Percentiles rank a stretch among this genome's conserved stretches.
Evolutionary conservation across 306 rosid genomes (phyloP).

Genomic region (Cotoneaster glaucophyllus): DNA sequence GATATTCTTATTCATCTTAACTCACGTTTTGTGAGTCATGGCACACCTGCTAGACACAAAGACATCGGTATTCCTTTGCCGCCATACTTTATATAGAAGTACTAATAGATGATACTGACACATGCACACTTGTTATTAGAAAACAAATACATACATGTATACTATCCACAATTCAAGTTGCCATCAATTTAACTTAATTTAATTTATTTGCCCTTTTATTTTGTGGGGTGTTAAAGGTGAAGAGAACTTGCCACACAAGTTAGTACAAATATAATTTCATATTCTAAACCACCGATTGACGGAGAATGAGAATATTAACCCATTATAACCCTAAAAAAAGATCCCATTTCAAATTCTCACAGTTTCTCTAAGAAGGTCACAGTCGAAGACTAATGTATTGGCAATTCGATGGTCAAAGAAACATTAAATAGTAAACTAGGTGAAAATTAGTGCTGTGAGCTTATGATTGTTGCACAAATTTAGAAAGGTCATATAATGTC

Average conservation of each 20-base stretch:
- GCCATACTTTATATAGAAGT: neutral
- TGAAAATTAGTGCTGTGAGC: neutral
- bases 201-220: neutral
- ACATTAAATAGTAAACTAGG: neutral
- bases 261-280: neutral
- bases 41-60: neutral
- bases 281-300: neutral
- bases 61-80: neutral
- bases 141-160: neutral
- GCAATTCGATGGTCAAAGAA: neutral
- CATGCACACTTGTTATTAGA: neutral
- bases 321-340: neutral
- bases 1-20: neutral
- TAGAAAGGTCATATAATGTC: neutral
- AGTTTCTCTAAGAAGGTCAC: neutral
- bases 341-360: neutral
- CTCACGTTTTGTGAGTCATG: neutral
- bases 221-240: neutral
- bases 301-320: neutral
- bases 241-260: constrained; percentile 1
- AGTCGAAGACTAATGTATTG: neutral
- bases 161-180: neutral
- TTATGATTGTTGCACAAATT: neutral
- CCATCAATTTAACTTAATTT: neutral
- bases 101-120: neutral